A percentile compares a stretch with the other conserved stretches of the same genome.
phyloP scores from a whole-genome alignment of 2,329 filamentous ascomycete genomes.

The Clarireedia paspali region DNA sequence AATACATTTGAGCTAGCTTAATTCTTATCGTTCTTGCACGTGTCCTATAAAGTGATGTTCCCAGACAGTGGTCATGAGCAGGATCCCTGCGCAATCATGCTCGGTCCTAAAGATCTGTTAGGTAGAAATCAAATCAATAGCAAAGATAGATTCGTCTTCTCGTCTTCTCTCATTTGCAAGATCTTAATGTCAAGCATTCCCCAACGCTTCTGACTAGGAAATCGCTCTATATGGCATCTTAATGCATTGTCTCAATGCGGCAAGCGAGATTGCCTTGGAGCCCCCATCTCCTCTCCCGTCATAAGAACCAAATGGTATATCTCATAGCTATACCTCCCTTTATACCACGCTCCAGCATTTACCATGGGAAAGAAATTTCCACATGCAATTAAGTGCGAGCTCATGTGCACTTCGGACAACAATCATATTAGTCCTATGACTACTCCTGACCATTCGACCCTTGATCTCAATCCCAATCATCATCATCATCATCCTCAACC shows the following conservation, averaged over 20 bases:
- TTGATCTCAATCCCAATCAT: slow-evolving; percentile 38
- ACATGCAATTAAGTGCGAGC: not conserved
- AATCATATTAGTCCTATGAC: not conserved
- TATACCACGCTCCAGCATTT: not conserved
- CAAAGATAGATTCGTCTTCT: not conserved
- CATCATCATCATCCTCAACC: slow-evolving; percentile 33
- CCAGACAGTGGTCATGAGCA: too few relatives aligned
- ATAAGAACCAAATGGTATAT: too few relatives aligned
- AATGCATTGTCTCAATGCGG: not conserved
- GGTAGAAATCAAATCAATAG: not conserved
- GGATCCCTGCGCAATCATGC: too few relatives aligned
- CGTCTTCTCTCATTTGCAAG: not conserved
- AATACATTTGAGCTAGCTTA: too few relatives aligned
- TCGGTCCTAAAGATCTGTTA: not conserved
- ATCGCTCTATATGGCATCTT: not conserved
- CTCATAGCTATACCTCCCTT: not conserved
- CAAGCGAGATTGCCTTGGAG: slow-evolving; percentile 1
- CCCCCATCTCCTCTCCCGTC: too few relatives aligned
- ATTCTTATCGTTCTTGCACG: too few relatives aligned
- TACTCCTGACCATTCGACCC: not conserved
- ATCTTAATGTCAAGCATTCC: not conserved
- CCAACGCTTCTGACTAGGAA: not conserved
- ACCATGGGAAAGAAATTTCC: not conserved
- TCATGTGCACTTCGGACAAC: not conserved
- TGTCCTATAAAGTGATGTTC: too few relatives aligned